phyloP scores from a whole-genome alignment of 805 yeast species.

The Saccharomyces cerevisiae region DNA sequence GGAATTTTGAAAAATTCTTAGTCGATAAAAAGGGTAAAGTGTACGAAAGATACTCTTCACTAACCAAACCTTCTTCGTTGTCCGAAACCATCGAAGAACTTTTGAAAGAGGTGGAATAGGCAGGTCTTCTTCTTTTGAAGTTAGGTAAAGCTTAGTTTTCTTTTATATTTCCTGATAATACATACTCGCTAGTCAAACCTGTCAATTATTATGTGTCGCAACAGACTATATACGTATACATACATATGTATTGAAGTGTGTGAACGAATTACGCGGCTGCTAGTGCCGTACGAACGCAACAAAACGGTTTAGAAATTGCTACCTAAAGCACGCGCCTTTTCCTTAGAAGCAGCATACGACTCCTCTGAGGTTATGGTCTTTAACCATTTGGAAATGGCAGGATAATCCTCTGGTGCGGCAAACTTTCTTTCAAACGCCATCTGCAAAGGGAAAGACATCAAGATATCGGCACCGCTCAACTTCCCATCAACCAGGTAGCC shows the following conservation, averaged over 20 bases:
- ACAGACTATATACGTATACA: not conserved
- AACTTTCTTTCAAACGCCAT: slow-evolving; percentile 14
- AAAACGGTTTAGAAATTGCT: not conserved
- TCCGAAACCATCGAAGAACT: slow-evolving; percentile 51
- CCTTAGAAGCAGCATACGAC: slow-evolving; percentile 10
- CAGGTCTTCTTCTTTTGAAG: not conserved
- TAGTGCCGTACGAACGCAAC: not conserved
- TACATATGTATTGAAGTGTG: not conserved
- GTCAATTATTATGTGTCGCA: not conserved
- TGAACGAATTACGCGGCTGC: not conserved
- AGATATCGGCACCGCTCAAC: slow-evolving; percentile 50
- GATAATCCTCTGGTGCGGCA: slow-evolving; percentile 17
- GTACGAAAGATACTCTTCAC: slow-evolving; percentile 54
- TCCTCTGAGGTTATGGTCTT: slow-evolving; percentile 10
- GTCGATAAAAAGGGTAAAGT: slow-evolving; percentile 49
- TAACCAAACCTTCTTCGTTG: slow-evolving; percentile 57
- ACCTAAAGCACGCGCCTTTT: slow-evolving; percentile 5
- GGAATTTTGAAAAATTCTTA: slow-evolving; percentile 76
- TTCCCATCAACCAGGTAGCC: slow-evolving; percentile 42
- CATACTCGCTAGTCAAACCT: not conserved
- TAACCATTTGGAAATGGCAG: slow-evolving; percentile 19
- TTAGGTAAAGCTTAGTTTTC: not conserved
- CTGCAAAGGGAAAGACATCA: slow-evolving; percentile 40
- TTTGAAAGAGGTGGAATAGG: slow-evolving; percentile 24
- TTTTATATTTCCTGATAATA: not conserved